A percentile compares a stretch with the other conserved stretches of the same genome.
These are phyloP conservation scores for Beta lomatogona DNA, from an alignment of 179 eudicot genomes.

Conservation along the genomic window DNA sequence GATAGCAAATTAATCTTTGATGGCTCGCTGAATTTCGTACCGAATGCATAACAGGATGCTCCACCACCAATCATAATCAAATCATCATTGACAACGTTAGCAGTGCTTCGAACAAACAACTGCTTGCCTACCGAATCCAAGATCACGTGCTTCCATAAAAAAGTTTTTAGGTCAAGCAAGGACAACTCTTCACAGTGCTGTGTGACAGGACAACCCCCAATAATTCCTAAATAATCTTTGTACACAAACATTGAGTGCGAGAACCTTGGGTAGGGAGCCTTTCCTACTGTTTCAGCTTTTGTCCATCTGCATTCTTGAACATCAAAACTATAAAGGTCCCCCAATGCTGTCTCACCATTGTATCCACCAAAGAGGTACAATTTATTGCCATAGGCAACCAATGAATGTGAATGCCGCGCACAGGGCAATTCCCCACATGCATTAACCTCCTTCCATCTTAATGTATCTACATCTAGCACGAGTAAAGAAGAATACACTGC, in stretches of 20 bases:
- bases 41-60: slow-evolving; percentile 96
- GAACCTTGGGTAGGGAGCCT: slow-evolving; percentile 76
- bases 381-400: slow-evolving; percentile 58
- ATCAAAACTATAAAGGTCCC: slow-evolving; percentile 77
- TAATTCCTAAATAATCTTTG: slow-evolving; percentile 63
- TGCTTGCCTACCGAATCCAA: slow-evolving; percentile 60
- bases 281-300: slow-evolving; percentile 54
- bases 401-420: slow-evolving; percentile 88
- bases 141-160: slow-evolving; percentile 65
- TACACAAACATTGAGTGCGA: slow-evolving; percentile 91
- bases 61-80: slow-evolving; percentile 89
- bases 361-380: slow-evolving; percentile 88
- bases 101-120: slow-evolving; percentile 84
- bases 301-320: slow-evolving; percentile 54
- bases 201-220: slow-evolving; percentile 92
- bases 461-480: slow-evolving; percentile 56
- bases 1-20: slow-evolving; percentile 65
- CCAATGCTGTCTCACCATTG: slow-evolving; percentile 80
- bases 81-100: slow-evolving; percentile 59
- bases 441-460: slow-evolving; percentile 66
- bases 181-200: slow-evolving; percentile 74
- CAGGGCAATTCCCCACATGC: slow-evolving; percentile 66
- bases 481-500: slow-evolving; percentile 57
- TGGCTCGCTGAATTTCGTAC: slow-evolving; percentile 96
- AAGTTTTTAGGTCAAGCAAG: slow-evolving; percentile 55